phyloP scores from a whole-genome alignment of 441 rosid genomes.

The Pelargonium australe region DNA sequence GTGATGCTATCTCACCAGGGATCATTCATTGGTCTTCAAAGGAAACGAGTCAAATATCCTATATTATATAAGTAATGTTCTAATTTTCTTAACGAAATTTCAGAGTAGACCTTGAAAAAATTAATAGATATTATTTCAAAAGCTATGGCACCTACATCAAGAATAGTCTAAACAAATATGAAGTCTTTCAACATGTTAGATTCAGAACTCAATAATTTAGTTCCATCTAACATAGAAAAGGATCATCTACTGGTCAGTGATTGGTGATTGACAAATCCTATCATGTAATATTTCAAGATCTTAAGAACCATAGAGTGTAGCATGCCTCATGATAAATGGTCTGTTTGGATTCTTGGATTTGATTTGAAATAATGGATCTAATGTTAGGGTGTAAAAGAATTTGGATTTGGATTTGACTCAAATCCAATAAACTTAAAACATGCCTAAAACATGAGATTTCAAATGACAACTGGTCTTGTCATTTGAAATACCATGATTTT shows the following conservation, averaged over 20 bases:
- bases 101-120: background rate
- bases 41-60: background rate
- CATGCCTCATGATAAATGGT: too few species aligned
- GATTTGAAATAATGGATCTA: too few species aligned
- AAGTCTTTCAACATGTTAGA: background rate
- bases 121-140: background rate
- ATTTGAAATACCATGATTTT: too few species aligned
- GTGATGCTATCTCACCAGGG: slow-evolving; percentile 1
- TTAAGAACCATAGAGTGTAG: background rate
- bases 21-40: background rate
- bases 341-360: too few species aligned
- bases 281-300: background rate
- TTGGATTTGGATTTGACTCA: too few species aligned
- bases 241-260: slow-evolving; percentile 2
- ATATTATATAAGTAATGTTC: background rate
- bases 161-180: background rate
- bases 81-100: background rate
- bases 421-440: too few species aligned
- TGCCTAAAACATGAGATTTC: too few species aligned
- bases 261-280: background rate
- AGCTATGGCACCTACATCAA: background rate
- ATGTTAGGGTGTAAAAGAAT: too few species aligned
- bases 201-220: background rate
- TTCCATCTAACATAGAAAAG: background rate
- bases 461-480: too few species aligned